phyloP scores from a whole-genome alignment of 345 rosid species.

The Salix koriyanagi region DNA sequence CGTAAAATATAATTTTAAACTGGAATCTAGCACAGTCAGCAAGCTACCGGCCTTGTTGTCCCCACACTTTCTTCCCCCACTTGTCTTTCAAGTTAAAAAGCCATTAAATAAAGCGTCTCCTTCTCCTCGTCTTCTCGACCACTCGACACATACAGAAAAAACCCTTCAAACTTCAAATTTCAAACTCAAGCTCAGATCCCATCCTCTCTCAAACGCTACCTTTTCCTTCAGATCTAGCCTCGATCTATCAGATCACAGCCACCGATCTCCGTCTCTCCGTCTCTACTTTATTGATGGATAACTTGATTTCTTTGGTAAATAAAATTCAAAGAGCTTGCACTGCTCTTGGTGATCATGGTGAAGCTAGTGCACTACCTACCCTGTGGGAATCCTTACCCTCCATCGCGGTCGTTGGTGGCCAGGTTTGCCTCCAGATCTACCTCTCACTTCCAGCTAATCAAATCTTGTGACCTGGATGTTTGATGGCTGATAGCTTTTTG shows the following conservation, averaged over 20 bases:
- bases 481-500: not conserved
- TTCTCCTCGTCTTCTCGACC: not conserved
- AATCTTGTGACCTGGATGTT: not conserved
- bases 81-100: not conserved
- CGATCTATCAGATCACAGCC: not conserved
- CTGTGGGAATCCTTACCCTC: conserved; percentile 97
- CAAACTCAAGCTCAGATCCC: not conserved
- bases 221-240: conserved; percentile 5
- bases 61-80: too few relatives aligned
- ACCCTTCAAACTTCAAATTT: too few relatives aligned
- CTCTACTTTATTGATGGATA: conserved; percentile 53
- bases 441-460: conserved; percentile 7
- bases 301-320: conserved; percentile 83
- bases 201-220: not conserved
- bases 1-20: not conserved
- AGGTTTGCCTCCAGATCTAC: conserved; percentile 41
- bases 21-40: not conserved
- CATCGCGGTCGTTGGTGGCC: conserved; percentile 99
- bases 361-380: conserved; percentile 79
- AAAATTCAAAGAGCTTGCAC: conserved; percentile 99
- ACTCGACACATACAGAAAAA: too few relatives aligned
- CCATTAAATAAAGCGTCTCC: not conserved
- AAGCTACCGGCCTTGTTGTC: too few relatives aligned
- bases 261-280: not conserved
- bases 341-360: conserved; percentile 99